Base-by-base conservation (phyloP, 257 asterid species). In the Nyctanthes arbortristis region DNA sequence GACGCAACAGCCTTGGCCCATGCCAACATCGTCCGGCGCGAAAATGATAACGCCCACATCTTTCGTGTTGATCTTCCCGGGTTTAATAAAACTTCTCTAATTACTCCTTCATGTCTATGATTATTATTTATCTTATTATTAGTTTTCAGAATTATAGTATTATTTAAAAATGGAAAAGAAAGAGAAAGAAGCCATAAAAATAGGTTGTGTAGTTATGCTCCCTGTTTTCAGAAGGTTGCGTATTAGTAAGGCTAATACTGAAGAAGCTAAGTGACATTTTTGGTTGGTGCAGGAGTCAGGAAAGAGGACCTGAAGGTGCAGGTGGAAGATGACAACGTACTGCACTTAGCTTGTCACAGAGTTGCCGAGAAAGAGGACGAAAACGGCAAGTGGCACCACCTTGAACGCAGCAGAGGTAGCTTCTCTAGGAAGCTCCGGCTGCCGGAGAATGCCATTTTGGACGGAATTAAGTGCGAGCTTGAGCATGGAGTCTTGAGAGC, bases 31-130 rank as follows among this genome's bases (percentile, higher is more conserved):
- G 90, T 73, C 22, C 79, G 83, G 83, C 78, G 68, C 13, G 84
- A 82, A 71, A 78, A 84, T 11, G 73, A 80, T 29, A 20, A 49
- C 10, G 77, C 72, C 55, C 88, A 82, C 78, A 57, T 80, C 82
- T 79, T 81, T 76, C 70, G 72, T 52, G 72, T 73, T 56, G 81
- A 82, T 67, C 79, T 85, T 63, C 84, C 82, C 5, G 84, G 87
- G n/a, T n/a, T n/a, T n/a, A n/a, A n/a, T n/a, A n/a, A n/a, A n/a
- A n/a, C n/a, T n/a, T n/a, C n/a, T n/a, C n/a, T n/a, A n/a, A n/a
- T n/a, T n/a, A n/a, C n/a, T n/a, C n/a, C n/a, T n/a, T n/a, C n/a
- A n/a, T n/a, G n/a, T n/a, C n/a, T n/a, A n/a, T n/a, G n/a, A n/a
- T n/a, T n/a, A n/a, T n/a, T n/a, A n/a, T n/a, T n/a, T n/a, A n/a